Conservation (phyloP, 2,329 filamentous ascomycete species). For the Alternaria viburni region DNA sequence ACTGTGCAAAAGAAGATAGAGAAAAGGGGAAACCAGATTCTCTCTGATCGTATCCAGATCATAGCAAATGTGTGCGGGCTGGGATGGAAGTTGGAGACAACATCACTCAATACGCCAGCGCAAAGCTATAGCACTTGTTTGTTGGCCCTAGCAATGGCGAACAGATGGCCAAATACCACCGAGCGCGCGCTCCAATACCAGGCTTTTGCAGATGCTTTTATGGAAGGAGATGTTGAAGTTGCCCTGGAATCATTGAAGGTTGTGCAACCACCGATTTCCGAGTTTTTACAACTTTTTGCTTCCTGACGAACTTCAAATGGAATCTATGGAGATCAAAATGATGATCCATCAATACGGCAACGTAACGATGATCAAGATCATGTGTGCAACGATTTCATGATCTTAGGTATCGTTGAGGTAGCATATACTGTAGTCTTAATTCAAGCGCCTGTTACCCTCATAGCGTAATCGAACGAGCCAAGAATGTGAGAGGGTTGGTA, state of each 20-base stretch:
- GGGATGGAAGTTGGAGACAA: neutral
- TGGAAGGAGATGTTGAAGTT: neutral
- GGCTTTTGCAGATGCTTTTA: neutral
- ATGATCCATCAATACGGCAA: too few relatives aligned
- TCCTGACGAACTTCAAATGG: too few relatives aligned
- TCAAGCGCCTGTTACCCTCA: neutral
- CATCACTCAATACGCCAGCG: neutral
- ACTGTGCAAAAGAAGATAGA: neutral
- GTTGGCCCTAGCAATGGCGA: neutral
- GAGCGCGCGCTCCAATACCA: neutral
- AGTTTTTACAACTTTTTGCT: too few relatives aligned
- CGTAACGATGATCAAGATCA: too few relatives aligned
- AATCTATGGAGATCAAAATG: too few relatives aligned
- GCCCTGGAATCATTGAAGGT: neutral
- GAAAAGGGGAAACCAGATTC: neutral
- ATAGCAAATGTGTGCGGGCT: neutral
- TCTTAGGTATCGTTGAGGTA: neutral
- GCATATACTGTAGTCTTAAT: neutral
- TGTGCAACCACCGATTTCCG: too few relatives aligned
- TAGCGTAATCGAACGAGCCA: too few relatives aligned
- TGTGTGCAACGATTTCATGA: too few relatives aligned
- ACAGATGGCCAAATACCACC: neutral
- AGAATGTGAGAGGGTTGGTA: neutral
- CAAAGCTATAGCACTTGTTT: neutral
- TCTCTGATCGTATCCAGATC: neutral